Evolutionary conservation across 2,329 filamentous ascomycete genomes (phyloP).

Genomic region (Xylogone sp.): DNA sequence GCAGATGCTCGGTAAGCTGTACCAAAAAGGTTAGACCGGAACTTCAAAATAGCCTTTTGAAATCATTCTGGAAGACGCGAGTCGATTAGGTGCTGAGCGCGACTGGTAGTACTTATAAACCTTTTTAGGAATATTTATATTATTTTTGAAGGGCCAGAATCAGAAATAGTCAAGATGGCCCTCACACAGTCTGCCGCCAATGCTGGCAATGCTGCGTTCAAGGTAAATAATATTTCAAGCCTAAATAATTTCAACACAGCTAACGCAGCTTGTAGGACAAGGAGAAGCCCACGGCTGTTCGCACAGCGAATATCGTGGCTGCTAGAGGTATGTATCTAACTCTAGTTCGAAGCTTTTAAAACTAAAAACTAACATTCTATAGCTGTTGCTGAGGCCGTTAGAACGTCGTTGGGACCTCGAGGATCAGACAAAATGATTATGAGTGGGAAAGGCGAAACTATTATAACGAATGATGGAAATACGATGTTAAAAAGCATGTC

Average conservation of each 20-base stretch:
- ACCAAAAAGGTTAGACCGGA: conserved; percentile 10
- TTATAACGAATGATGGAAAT: conserved; percentile 99
- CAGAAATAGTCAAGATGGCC: conserved; percentile 40
- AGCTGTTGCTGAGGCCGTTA: conserved; percentile 97
- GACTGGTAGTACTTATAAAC: conserved; percentile 13
- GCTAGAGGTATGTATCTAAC: conserved; percentile 68
- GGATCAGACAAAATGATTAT: conserved; percentile 71
- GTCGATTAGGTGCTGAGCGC: conserved; percentile 16
- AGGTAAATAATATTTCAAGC: conserved; percentile 38
- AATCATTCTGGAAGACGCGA: conserved; percentile 18
- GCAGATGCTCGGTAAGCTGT: conserved; percentile 9
- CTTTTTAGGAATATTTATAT: conserved; percentile 6
- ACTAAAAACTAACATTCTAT: conserved; percentile 21
- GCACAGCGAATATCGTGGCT: conserved; percentile 94
- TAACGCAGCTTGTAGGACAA: conserved; percentile 57
- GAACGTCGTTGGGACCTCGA: conserved; percentile 91
- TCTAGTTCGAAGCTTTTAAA: conserved; percentile 2
- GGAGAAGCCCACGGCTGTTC: conserved; percentile 98
- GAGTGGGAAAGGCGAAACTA: conserved; percentile 82
- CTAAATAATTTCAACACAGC: conserved; percentile 15
- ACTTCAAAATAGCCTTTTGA: conserved; percentile 12
- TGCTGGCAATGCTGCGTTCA: conserved; percentile 63
- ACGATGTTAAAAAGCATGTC: conserved; percentile 99
- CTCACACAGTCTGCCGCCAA: conserved; percentile 29
- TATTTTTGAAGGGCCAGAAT: background rate